Evolutionary conservation across 179 eudicot genomes (phyloP).

Genomic region (Patellifolia procumbens): DNA sequence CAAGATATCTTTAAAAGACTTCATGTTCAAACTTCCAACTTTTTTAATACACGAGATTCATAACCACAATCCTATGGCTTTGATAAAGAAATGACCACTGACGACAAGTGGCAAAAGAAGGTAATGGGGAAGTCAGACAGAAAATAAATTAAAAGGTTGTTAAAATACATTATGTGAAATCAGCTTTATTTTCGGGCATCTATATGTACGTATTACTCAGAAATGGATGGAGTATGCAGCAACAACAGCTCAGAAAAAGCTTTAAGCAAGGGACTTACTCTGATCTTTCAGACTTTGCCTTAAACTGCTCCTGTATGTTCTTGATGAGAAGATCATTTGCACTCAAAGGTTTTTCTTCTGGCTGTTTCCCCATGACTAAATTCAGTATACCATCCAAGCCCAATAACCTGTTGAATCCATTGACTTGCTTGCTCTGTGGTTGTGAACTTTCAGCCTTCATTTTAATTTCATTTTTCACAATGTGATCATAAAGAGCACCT

Average conservation of each 20-base stretch:
- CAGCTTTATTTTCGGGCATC: background rate
- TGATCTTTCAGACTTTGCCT: conserved; percentile 85
- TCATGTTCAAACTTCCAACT: background rate
- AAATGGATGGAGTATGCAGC: background rate
- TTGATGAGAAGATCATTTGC: conserved; percentile 83
- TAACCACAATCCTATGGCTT: background rate
- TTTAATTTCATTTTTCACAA: conserved; percentile 93
- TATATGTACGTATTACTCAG: background rate
- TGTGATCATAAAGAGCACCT: conserved; percentile 85
- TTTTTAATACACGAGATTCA: background rate
- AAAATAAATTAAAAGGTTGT: background rate
- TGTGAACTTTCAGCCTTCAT: conserved; percentile 83
- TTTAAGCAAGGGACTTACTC: conserved; percentile 58
- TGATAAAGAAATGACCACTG: background rate
- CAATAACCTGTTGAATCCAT: conserved; percentile 76
- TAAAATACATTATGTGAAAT: background rate
- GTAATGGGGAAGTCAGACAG: background rate
- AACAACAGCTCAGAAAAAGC: background rate
- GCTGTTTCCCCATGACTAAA: conserved; percentile 83
- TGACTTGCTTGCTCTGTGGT: conserved; percentile 86
- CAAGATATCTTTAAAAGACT: background rate
- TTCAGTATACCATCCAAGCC: conserved; percentile 97
- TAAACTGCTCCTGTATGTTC: conserved; percentile 97
- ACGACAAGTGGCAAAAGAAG: background rate
- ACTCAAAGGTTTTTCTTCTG: conserved; percentile 93